Base-by-base conservation (phyloP, 75 land plant genomes). In the Pinus tabuliformis region DNA sequence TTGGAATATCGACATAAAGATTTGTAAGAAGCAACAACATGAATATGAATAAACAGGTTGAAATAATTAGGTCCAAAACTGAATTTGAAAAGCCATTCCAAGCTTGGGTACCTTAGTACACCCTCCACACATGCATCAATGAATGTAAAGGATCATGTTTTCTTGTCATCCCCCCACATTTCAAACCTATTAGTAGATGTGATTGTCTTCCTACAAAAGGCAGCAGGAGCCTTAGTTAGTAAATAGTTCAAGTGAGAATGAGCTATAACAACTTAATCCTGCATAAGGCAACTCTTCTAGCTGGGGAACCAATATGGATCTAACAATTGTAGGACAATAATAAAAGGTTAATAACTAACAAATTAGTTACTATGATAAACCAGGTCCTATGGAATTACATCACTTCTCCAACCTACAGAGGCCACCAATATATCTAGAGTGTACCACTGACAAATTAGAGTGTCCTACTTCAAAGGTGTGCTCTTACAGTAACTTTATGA, bases 101-200 rank as follows among this genome's bases (percentile, higher is more conserved):
- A 26, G 26, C 26, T 26, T 26, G 26, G 26, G 26, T 26, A 26
- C 26, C 26, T 26, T 26, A 26, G 26, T 26, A 26, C 26, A 26
- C 26, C 26, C 26, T 26, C 26, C 26, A 26, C 26, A 26, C 26
- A 26, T 26, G 26, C 26, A 26, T 26, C 26, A 26, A 26, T 93
- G 89, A 95, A 95, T 12, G 96, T 95, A 77, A 95, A 95, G 13
- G 98, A 93, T 22, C 98, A 80, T 18, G 98, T 95, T 79, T 95
- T 96, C 74, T 87, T 84, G 56, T 96, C 98, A 79, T 95, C 98
- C 33, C 98, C 98, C 98, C 98, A 95, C 98, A 95, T 95, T 81
- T 95, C 98, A 85, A 95, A 95, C 81, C 75, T 85, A 59, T 93
- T 89, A 62, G 79, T 81, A 11, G 98, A 87, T 75, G 98, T 95